These are phyloP conservation scores for Encephalitozoon cuniculi DNA, from an alignment of 371 early-diverging fungal genomes.

Conservation along the genomic window DNA sequence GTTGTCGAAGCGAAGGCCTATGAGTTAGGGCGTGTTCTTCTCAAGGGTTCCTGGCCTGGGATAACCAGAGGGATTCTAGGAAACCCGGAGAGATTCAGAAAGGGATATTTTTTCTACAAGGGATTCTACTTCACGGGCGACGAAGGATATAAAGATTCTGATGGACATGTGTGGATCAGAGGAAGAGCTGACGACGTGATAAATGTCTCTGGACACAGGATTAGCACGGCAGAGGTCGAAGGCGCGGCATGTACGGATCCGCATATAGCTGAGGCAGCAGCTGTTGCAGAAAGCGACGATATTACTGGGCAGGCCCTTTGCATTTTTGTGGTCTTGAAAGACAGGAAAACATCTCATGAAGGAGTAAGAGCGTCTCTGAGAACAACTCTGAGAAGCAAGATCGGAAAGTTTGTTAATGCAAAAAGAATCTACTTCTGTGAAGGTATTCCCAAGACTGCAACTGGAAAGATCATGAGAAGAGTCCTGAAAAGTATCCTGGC, in stretches of 20 bases:
- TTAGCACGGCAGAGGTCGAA: slow-evolving; percentile 87
- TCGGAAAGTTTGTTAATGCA: slow-evolving; percentile 72
- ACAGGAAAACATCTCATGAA: slow-evolving; percentile 24
- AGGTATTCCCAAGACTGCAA: slow-evolving; percentile 84
- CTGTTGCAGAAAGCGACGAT: slow-evolving; percentile 78
- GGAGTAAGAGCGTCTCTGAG: slow-evolving; percentile 65
- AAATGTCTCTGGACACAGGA: slow-evolving; percentile 88
- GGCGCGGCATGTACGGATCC: slow-evolving; percentile 70
- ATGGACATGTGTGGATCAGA: slow-evolving; percentile 78
- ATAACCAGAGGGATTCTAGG: slow-evolving; percentile 81
- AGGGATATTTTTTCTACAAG: slow-evolving; percentile 77
- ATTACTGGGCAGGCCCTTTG: slow-evolving; percentile 71
- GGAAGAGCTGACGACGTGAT: slow-evolving; percentile 86
- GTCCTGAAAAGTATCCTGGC: slow-evolving; percentile 79
- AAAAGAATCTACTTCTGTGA: slow-evolving; percentile 70
- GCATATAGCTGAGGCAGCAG: slow-evolving; percentile 80
- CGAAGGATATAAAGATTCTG: slow-evolving; percentile 65
- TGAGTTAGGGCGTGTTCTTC: slow-evolving; percentile 78
- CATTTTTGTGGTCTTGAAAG: slow-evolving; percentile 63
- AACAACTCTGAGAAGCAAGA: slow-evolving; percentile 70
- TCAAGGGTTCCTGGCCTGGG: slow-evolving; percentile 80
- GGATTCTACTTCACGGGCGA: slow-evolving; percentile 74
- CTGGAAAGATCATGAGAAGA: slow-evolving; percentile 78
- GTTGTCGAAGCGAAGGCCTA: slow-evolving; percentile 13
- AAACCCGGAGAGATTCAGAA: slow-evolving; percentile 74